Conservation (phyloP, 177 flowering plant species). For the Vitis hybrid region DNA sequence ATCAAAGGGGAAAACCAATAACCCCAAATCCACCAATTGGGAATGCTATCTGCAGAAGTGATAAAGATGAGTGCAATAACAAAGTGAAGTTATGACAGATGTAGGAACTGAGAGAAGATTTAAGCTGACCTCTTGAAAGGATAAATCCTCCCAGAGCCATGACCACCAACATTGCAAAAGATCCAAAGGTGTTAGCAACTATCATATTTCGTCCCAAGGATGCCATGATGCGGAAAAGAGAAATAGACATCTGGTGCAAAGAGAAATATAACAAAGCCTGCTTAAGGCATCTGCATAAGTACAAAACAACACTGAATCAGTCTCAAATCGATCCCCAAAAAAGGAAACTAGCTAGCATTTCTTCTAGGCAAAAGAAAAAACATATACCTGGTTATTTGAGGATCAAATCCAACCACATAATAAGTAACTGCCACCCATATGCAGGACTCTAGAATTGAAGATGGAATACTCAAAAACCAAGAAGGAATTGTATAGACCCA, state of each 20-base stretch:
- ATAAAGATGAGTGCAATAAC: conserved; percentile 1
- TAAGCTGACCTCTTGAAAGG: conserved; percentile 65
- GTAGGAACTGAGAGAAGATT: neutral
- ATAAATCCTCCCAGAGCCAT: conserved; percentile 90
- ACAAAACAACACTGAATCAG: conserved; percentile 2
- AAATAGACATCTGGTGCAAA: conserved; percentile 81
- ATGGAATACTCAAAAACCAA: conserved; percentile 83
- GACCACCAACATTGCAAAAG: conserved; percentile 85
- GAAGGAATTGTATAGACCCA: conserved; percentile 92
- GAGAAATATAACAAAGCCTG: conserved; percentile 72
- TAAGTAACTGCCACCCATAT: conserved; percentile 85
- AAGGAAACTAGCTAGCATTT: too few relatives aligned
- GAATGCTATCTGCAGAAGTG: conserved; percentile 59
- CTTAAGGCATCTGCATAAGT: conserved; percentile 61
- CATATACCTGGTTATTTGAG: conserved; percentile 60
- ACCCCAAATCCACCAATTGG: conserved; percentile 97
- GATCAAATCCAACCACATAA: conserved; percentile 88
- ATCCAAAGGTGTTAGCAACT: conserved; percentile 92
- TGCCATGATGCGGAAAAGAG: conserved; percentile 81
- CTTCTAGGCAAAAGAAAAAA: neutral
- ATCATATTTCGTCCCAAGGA: conserved; percentile 90
- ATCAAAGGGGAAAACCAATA: conserved; percentile 91
- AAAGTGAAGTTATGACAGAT: neutral
- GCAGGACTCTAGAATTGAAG: conserved; percentile 73
- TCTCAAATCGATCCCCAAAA: neutral